phyloP scores from a whole-genome alignment of 768 basidiomycete species.

The Lactifluus echinatus region DNA sequence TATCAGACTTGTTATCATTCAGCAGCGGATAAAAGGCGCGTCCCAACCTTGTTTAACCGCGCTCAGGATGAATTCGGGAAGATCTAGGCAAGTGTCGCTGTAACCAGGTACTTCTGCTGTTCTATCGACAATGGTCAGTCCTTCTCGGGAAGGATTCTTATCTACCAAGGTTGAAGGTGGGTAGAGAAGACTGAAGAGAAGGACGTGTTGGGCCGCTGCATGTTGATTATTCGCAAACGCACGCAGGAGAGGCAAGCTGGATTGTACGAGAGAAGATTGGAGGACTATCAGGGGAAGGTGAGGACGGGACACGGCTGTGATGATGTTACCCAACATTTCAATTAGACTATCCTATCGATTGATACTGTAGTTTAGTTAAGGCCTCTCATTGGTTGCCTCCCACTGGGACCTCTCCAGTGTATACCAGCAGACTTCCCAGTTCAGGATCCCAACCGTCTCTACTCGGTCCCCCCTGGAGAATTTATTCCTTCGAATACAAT shows the following conservation, averaged over 20 bases:
- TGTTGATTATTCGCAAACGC: constrained; percentile 22
- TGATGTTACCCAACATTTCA: constrained; percentile 27
- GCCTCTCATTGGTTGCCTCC: constrained; percentile 23
- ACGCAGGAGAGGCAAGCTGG: constrained; percentile 46
- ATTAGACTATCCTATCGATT: too few species aligned
- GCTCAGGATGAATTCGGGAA: constrained; percentile 31
- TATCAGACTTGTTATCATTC: constrained; percentile 17
- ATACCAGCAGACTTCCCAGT: constrained; percentile 45
- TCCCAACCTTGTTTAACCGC: constrained; percentile 34
- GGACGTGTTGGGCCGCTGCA: constrained; percentile 24
- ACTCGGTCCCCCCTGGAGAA: constrained; percentile 40
- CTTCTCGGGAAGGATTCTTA: constrained; percentile 20
- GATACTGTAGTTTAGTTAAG: too few species aligned
- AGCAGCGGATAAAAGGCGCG: not conserved
- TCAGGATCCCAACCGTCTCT: constrained; percentile 43
- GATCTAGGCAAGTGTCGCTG: constrained; percentile 28
- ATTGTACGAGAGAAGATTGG: constrained; percentile 53
- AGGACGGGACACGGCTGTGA: constrained; percentile 24
- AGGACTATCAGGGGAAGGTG: constrained; percentile 43
- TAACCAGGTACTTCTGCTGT: constrained; percentile 48
- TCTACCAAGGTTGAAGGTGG: constrained; percentile 42
- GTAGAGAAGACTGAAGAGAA: constrained; percentile 52
- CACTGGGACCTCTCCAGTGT: constrained; percentile 39
- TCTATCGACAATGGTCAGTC: constrained; percentile 41
- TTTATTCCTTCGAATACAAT: constrained; percentile 37